Evolutionary conservation across 306 rosid genomes (phyloP).

Genomic region (Glycine soja): DNA sequence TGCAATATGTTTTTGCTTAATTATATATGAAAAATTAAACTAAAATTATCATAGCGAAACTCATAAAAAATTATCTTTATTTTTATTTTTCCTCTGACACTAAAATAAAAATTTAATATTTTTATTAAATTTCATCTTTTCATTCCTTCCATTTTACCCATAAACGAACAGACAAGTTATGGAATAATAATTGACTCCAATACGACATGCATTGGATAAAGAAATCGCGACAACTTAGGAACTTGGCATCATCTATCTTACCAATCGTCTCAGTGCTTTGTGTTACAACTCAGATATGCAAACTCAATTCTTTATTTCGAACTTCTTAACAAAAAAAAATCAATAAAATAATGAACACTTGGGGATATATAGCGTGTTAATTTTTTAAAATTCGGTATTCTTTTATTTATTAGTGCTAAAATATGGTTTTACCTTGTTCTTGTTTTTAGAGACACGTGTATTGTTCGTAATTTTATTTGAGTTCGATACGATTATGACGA

Average conservation of each 20-base stretch:
- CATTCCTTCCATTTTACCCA: not conserved
- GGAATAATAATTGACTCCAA: not conserved
- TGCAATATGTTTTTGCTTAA: not conserved
- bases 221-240: slow-evolving; percentile 6
- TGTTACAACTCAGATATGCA: slow-evolving; percentile 41
- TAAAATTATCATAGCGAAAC: not conserved
- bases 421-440: too few relatives aligned
- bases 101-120: not conserved
- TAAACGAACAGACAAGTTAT: not conserved
- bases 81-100: not conserved
- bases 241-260: not conserved
- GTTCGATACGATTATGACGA: too few relatives aligned
- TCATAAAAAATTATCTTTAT: not conserved
- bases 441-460: too few relatives aligned
- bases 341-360: not conserved
- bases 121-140: not conserved
- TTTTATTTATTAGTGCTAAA: too few relatives aligned
- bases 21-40: not conserved
- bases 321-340: not conserved
- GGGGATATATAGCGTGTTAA: too few relatives aligned
- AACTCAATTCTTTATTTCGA: not conserved
- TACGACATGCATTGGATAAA: not conserved
- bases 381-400: too few relatives aligned
- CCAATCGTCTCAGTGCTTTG: slow-evolving; percentile 22
- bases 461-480: too few relatives aligned